A percentile compares a stretch with the other conserved stretches of the same genome.
phyloP scores from a whole-genome alignment of 2,329 filamentous ascomycete genomes.

The Cytospora leucostoma region DNA sequence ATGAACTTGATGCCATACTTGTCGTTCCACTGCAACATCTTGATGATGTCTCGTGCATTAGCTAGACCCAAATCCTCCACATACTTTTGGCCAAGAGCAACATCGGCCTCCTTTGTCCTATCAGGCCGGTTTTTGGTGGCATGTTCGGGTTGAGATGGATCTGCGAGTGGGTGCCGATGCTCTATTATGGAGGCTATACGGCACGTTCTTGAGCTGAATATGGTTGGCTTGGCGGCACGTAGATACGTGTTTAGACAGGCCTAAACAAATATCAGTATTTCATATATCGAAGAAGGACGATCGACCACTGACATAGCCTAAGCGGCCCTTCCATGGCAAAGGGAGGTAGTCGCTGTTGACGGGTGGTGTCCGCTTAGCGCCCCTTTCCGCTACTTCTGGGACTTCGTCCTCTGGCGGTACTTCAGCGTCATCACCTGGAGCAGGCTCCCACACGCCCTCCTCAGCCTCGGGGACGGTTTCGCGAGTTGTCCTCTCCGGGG shows the following conservation, averaged over 20 bases:
- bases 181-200: constrained; percentile 89
- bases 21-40: constrained; percentile 91
- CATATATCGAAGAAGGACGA: background rate
- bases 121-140: constrained; percentile 84
- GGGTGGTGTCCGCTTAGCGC: constrained; percentile 65
- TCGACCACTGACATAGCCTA: constrained; percentile 73
- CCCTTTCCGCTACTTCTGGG: constrained; percentile 37
- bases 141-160: constrained; percentile 77
- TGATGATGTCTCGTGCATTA: constrained; percentile 80
- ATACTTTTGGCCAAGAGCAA: constrained; percentile 68
- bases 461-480: constrained; percentile 28
- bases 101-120: constrained; percentile 66
- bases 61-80: constrained; percentile 76
- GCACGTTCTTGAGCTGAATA: constrained; percentile 90
- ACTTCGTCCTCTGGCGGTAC: constrained; percentile 2
- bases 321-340: constrained; percentile 83
- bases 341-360: constrained; percentile 83
- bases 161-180: constrained; percentile 77
- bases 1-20: constrained; percentile 90
- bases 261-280: constrained; percentile 39
- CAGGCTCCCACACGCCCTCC: constrained; percentile 15
- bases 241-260: constrained; percentile 93
- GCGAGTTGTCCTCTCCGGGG: constrained; percentile 32
- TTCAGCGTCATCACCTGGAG: constrained; percentile 28
- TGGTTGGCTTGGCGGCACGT: constrained; percentile 74